Evolutionary conservation across 176 grass and related monocot species (phyloP), one percentile per base, ranked within the genome.

Genomic region (Oryza meyeriana): DNA sequence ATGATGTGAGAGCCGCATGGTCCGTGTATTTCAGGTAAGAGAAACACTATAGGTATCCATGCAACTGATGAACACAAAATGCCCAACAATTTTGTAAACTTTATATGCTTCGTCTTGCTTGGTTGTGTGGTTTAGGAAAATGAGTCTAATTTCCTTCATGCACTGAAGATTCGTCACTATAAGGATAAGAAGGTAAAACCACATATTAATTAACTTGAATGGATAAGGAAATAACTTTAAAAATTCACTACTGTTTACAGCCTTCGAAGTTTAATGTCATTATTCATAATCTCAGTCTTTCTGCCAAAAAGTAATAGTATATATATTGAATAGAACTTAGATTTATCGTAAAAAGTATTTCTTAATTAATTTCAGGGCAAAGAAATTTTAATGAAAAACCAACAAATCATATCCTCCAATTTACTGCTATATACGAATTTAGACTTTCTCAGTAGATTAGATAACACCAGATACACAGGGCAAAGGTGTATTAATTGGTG

Each of bases 1-100:
- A 57, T 34, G n/a, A 59, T 11, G 22, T 55, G 55, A 25, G 22
- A 18, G 18, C n/a, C n/a, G n/a, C 22, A 36, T 33, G 22, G 20
- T 77, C 4, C 13, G 11, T 62, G 58, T 71, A 57, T 67, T 75
- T 84, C 25, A 76, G 72, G 81, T 68, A 76, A 76, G 39, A 6
- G 1, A 66, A 30, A 84, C 29, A 69, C 8, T 28, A n/a, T 55
- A 59, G 0, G 20, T 59, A 59, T 9, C 52, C 52, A 58, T 58
- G n/a, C 55, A 59, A 24, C 22, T 58, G 24, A 24, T 64, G 35
- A 62, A 79, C 20, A 32, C 28, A 64, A 38, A 4, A 58, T 59
- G 22, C 8, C 2, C 8, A 59, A 24, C 55, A 59, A 20, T 66
- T 66, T 5, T 12, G 26, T 10, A 57, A 69, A 80, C 8, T 36